Evolutionary conservation across 352 stramenopile species (phyloP).

Genomic region (Globisporangium cystogenes): DNA sequence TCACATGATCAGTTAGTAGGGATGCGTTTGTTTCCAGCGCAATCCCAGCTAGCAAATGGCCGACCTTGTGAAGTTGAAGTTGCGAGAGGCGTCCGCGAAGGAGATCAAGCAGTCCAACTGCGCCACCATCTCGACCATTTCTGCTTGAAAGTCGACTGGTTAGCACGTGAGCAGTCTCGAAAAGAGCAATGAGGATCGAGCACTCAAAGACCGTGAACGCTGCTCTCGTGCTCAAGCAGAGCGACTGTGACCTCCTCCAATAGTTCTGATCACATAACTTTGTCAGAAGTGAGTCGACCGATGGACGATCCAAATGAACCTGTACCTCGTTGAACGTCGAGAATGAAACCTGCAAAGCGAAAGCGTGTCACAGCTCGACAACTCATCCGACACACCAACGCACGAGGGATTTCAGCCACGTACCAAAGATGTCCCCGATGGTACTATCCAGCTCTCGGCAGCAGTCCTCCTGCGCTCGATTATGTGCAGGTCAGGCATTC

Average conservation of each 20-base stretch:
- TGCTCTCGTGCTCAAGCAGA: slow-evolving; percentile 64
- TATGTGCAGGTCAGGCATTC: background rate
- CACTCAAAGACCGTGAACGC: slow-evolving; percentile 42
- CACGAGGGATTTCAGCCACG: background rate
- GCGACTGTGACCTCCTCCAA: slow-evolving; percentile 70
- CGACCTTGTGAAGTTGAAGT: slow-evolving; percentile 74
- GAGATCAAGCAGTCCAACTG: slow-evolving; percentile 70
- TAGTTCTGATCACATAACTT: slow-evolving; percentile 31
- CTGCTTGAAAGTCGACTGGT: slow-evolving; percentile 18
- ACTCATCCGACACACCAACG: background rate
- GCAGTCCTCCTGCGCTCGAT: slow-evolving; percentile 42
- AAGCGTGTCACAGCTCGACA: slow-evolving; percentile 2
- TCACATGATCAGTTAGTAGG: background rate
- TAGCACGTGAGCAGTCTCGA: background rate
- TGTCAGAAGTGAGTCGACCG: background rate
- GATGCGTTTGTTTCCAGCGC: too few species aligned
- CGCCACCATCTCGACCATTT: slow-evolving; percentile 62
- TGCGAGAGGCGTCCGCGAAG: slow-evolving; percentile 51
- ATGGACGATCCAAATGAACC: background rate
- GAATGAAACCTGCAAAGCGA: slow-evolving; percentile 51
- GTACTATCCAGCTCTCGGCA: slow-evolving; percentile 76
- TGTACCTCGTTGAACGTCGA: slow-evolving; percentile 73
- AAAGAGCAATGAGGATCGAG: background rate
- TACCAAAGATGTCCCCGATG: slow-evolving; percentile 82
- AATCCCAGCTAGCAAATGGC: too few species aligned